A percentile compares a stretch with the other conserved stretches of the same genome.
These are phyloP conservation scores for Colletotrichum aenigma DNA, from an alignment of 2,329 filamentous ascomycete species.

Conservation along the genomic window DNA sequence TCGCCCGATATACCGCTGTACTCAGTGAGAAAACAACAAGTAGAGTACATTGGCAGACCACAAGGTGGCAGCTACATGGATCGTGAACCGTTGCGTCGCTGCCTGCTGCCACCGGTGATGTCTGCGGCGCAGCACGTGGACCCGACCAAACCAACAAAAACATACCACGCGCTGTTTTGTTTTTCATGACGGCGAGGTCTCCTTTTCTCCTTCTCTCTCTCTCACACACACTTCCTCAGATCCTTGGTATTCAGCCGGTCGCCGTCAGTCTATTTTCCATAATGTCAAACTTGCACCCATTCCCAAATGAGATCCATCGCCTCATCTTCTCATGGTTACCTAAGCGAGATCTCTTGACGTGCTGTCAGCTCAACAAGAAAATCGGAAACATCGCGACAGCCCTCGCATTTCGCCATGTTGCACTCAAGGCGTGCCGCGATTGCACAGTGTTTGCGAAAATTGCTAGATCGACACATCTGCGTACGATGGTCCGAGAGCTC, in stretches of 20 bases:
- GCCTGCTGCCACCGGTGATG: background rate
- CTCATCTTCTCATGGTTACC: background rate
- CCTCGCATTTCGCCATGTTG: background rate
- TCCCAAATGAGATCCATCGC: background rate
- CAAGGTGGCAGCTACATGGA: background rate
- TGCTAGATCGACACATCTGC: background rate
- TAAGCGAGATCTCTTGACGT: background rate
- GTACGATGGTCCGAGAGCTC: background rate
- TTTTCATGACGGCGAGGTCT: background rate
- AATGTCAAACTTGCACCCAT: background rate
- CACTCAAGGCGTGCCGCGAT: background rate
- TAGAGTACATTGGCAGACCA: background rate
- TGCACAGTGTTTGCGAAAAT: background rate
- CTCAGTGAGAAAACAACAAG: background rate
- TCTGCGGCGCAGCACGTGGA: background rate
- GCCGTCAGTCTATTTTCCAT: background rate
- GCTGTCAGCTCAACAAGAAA: background rate
- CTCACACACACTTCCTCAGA: background rate
- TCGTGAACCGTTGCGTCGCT: background rate
- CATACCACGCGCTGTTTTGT: background rate
- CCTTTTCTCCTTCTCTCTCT: no score
- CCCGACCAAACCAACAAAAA: background rate
- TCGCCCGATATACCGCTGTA: accelerated
- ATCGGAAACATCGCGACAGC: background rate
- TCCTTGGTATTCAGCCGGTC: background rate